Conservation (phyloP, 2,329 filamentous ascomycete genomes). For the Plectosphaerella cucumerina region DNA sequence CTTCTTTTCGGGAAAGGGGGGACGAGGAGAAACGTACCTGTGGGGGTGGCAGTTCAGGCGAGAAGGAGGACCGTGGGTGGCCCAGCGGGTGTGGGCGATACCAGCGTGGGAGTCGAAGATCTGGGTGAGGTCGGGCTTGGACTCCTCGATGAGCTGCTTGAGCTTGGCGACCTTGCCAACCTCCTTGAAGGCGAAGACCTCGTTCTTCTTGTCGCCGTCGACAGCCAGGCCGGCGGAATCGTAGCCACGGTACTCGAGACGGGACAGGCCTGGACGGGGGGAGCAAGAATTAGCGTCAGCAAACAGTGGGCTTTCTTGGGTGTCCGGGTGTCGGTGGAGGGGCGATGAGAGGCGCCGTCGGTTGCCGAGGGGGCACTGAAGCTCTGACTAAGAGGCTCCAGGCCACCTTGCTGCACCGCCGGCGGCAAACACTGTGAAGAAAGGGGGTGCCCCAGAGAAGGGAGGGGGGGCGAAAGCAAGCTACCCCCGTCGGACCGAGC, state of each 20-base stretch:
- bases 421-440: no score
- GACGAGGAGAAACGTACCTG: constrained; percentile 56
- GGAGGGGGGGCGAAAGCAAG: not conserved
- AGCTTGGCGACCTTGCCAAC: constrained; percentile 98
- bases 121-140: constrained; percentile 81
- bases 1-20: not conserved
- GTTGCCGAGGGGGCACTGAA: not conserved
- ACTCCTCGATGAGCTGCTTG: constrained; percentile 83
- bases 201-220: constrained; percentile 98
- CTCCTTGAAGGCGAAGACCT: constrained; percentile 97
- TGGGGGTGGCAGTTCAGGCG: constrained; percentile 97
- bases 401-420: no score
- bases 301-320: constrained; percentile 8
- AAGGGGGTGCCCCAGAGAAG: not conserved
- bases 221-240: constrained; percentile 95
- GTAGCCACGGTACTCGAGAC: constrained; percentile 98
- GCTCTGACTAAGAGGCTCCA: no score
- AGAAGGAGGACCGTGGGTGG: constrained; percentile 92
- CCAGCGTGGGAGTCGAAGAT: constrained; percentile 97
- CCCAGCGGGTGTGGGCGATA: constrained; percentile 98
- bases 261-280: constrained; percentile 67
- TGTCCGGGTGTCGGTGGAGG: not conserved
- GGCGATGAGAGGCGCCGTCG: not conserved
- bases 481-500: no score
- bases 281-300: constrained; percentile 24